Percentiles rank a stretch among this genome's conserved stretches.
Evolutionary conservation across 2,329 filamentous ascomycete species (phyloP).

Genomic region (Metarhizium humberi): DNA sequence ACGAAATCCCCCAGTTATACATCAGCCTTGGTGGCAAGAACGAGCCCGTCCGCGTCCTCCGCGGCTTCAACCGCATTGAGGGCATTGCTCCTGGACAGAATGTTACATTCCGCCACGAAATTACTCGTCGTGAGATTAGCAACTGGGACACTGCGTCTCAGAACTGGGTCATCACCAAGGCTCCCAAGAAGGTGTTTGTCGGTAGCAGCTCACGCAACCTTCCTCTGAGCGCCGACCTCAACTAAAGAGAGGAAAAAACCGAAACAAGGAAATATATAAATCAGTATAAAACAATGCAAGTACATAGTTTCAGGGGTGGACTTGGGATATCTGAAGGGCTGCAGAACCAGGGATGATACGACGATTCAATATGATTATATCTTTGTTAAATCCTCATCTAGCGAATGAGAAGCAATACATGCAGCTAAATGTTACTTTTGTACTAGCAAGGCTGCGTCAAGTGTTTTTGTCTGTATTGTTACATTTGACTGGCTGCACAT

Average conservation of each 20-base stretch:
- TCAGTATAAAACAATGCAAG: neutral
- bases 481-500: no score
- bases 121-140: constrained; percentile 74
- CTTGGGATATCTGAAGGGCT: no score
- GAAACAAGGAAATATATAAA: neutral
- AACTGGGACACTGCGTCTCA: constrained; percentile 77
- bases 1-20: constrained; percentile 72
- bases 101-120: constrained; percentile 53
- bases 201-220: constrained; percentile 47
- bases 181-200: constrained; percentile 44
- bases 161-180: constrained; percentile 64
- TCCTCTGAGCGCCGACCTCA: constrained; percentile 25
- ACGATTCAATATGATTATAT: neutral
- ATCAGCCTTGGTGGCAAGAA: constrained; percentile 69
- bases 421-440: no score
- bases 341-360: neutral
- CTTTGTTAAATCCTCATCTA: neutral
- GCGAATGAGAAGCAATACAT: no score
- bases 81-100: constrained; percentile 61
- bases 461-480: no score
- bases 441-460: no score
- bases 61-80: constrained; percentile 69
- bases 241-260: neutral
- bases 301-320: neutral
- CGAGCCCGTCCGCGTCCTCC: constrained; percentile 58